A percentile compares a stretch with the other conserved stretches of the same genome.
Conservation (phyloP, 352 stramenopile species). For the Thalassiosira livingstoniorum region DNA sequence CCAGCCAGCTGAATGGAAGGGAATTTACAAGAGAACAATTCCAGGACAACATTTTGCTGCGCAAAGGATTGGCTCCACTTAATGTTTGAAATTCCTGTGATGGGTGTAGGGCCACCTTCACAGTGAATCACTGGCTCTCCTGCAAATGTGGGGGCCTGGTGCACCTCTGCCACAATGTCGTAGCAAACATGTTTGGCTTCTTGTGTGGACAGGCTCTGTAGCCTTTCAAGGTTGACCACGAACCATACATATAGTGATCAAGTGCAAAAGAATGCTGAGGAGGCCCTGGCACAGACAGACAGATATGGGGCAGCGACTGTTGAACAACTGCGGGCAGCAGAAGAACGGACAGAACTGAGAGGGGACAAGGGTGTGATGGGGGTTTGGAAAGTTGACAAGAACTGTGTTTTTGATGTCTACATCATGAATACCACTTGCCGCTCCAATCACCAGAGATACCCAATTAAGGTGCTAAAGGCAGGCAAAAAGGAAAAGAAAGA, state of each 20-base stretch:
- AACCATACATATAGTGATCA: conserved; percentile 49
- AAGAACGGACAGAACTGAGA: too few relatives aligned
- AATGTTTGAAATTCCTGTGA: conserved; percentile 35
- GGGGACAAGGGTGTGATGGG: too few relatives aligned
- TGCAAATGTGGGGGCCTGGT: conserved; percentile 57
- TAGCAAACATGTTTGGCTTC: conserved; percentile 32
- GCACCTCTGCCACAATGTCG: conserved; percentile 49
- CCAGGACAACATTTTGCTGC: conserved; percentile 39
- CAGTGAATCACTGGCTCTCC: conserved; percentile 46
- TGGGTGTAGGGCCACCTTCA: conserved; percentile 49
- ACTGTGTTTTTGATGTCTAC: too few relatives aligned
- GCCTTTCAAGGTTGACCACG: not conserved
- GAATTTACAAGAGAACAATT: conserved; percentile 46
- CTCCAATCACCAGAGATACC: too few relatives aligned
- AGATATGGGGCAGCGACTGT: too few relatives aligned
- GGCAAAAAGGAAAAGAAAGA: too few relatives aligned
- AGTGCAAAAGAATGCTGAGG: too few relatives aligned
- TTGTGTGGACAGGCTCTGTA: conserved; percentile 22
- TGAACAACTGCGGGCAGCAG: too few relatives aligned
- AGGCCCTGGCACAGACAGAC: too few relatives aligned
- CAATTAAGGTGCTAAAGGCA: too few relatives aligned
- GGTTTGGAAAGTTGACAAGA: too few relatives aligned
- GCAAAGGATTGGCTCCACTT: conserved; percentile 30
- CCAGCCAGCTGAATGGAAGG: conserved; percentile 27
- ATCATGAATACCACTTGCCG: too few relatives aligned